Base-by-base conservation (phyloP, 2,329 filamentous ascomycete genomes). In the Chaetomiaceae sp. region DNA sequence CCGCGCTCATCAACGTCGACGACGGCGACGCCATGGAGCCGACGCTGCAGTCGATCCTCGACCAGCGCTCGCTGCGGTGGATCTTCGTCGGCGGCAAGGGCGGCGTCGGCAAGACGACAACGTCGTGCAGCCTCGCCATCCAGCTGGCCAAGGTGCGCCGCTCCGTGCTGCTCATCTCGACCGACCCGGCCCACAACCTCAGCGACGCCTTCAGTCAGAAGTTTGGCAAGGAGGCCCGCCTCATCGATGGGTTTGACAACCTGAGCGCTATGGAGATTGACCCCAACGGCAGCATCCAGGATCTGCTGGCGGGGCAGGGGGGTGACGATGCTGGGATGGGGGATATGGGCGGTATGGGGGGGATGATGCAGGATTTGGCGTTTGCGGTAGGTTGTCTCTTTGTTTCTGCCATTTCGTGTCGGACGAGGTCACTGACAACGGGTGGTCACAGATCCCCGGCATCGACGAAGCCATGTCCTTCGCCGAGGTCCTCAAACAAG, bases 381-480 rank as follows among this genome's bases (percentile, higher is more conserved):
- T 96, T 97, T 68, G 90, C 88, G 56, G 89, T 95, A 70, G 51
- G 83, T 71, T 26, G n/a, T 15, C 8, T 12, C 7, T 14, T 2
- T n/a, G 3, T 10, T 7, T 9, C 18, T 5, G 2, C 12, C 11
- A 12, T 30, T 32, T n/a, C n/a, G n/a, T n/a, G n/a, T n/a, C n/a
- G n/a, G n/a, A n/a, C n/a, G n/a, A n/a, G n/a, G n/a, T n/a, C n/a
- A n/a, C n/a, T n/a, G n/a, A n/a, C n/a, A n/a, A 32, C 29, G 15
- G 12, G 12, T 6, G 6, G 18, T 29, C n/a, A 11, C 58, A 95
- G 88, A 98, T 98, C 53, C 93, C 93, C 15, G 93, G 93, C 70
- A 95, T 98, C 53, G 93, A 98, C 65, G 93, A 98, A 70, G 93
- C 93, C 67, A 98, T 98, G 93, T 96, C 90, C 47, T 98, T 98